Conservation (phyloP, 208 protist genomes). For the Endotrypanum monterogeii region DNA sequence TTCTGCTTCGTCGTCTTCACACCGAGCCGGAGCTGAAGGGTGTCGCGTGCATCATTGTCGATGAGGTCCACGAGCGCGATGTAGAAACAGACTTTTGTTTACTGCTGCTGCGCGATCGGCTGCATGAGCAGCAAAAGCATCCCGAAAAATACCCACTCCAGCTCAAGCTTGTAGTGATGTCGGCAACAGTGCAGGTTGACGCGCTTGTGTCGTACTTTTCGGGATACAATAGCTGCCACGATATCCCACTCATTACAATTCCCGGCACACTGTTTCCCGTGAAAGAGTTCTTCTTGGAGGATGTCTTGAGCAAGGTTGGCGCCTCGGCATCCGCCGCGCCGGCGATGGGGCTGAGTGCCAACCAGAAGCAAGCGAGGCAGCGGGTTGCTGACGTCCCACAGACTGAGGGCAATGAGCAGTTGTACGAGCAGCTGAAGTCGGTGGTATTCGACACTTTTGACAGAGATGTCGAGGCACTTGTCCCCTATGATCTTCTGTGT, state of each 20-base stretch:
- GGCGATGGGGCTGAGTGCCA: constrained; percentile 35
- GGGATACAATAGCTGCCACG: constrained; percentile 27
- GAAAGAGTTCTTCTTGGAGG: constrained; percentile 88
- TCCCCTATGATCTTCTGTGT: constrained; percentile 73
- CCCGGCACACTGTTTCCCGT: constrained; percentile 85
- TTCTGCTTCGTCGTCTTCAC: constrained; percentile 96
- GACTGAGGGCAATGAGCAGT: constrained; percentile 7
- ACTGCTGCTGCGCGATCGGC: constrained; percentile 70
- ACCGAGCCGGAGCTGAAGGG: constrained; percentile 88
- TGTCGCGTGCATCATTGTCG: constrained; percentile 85
- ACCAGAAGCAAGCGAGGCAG: constrained; percentile 13
- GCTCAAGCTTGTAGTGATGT: constrained; percentile 98
- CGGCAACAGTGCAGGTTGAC: constrained; percentile 90
- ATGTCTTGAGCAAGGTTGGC: constrained; percentile 59
- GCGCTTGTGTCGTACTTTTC: constrained; percentile 73
- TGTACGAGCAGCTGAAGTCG: constrained; percentile 67
- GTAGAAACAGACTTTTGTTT: constrained; percentile 87
- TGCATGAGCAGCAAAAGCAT: constrained; percentile 54
- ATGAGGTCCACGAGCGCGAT: constrained; percentile 90
- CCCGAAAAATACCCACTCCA: constrained; percentile 41
- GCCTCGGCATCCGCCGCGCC: constrained; percentile 32
- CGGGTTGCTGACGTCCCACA: not conserved
- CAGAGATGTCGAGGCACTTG: constrained; percentile 55
- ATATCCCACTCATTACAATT: constrained; percentile 73
- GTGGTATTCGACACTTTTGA: constrained; percentile 57